Percentiles rank a stretch among this genome's conserved stretches.
phyloP scores from a whole-genome alignment of 2,329 filamentous ascomycete genomes.

The Diaporthe sp. region DNA sequence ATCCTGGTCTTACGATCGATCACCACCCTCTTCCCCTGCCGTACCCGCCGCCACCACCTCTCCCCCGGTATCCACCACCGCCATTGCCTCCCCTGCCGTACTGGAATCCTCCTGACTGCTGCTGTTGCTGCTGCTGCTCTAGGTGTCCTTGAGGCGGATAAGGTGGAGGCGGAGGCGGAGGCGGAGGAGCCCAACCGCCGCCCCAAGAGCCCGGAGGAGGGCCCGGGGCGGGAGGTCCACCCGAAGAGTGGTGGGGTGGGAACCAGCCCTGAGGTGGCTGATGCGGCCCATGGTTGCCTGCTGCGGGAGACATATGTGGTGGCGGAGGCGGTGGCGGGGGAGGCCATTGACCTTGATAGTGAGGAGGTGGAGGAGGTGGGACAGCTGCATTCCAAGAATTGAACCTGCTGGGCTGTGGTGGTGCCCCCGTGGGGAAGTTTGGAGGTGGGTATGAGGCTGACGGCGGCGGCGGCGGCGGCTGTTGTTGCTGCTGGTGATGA shows the following conservation, averaged over 20 bases:
- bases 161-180: constrained; percentile 39
- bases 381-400: constrained; percentile 37
- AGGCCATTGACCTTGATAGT: constrained; percentile 60
- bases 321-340: constrained; percentile 55
- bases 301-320: constrained; percentile 17
- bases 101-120: constrained; percentile 45
- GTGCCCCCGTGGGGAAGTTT: constrained; percentile 42
- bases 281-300: constrained; percentile 34
- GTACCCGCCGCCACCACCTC: constrained; percentile 43
- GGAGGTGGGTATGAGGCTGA: constrained; percentile 46
- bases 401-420: constrained; percentile 44
- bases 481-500: constrained; percentile 40
- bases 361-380: constrained; percentile 54
- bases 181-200: constrained; percentile 43
- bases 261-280: constrained; percentile 47
- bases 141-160: constrained; percentile 40
- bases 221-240: constrained; percentile 20
- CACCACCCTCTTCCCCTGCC: constrained; percentile 44
- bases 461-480: constrained; percentile 43
- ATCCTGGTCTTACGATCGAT: background rate
- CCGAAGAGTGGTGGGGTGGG: constrained; percentile 20
- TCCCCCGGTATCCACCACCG: constrained; percentile 49
- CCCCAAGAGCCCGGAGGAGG: constrained; percentile 42
- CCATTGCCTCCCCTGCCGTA: constrained; percentile 50
- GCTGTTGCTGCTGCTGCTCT: constrained; percentile 38